These are phyloP conservation scores for Atkinsonella texensis DNA, from an alignment of 2,329 filamentous ascomycete genomes.

Conservation along the genomic window DNA sequence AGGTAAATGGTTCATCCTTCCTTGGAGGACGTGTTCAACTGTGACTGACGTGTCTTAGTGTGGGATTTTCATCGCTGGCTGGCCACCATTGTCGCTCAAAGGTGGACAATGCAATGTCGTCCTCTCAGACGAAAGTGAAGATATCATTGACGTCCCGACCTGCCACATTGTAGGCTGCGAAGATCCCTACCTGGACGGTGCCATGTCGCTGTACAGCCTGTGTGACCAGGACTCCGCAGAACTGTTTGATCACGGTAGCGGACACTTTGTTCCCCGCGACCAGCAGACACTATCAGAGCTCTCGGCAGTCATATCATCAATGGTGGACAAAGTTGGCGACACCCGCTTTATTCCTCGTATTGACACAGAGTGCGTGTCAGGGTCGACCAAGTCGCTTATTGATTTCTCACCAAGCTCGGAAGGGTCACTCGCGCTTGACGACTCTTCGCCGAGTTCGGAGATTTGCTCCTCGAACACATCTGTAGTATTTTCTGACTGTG, in stretches of 20 bases:
- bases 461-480: not conserved
- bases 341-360: not conserved
- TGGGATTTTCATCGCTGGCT: slow-evolving; percentile 38
- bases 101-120: slow-evolving; percentile 27
- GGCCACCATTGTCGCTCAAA: slow-evolving; percentile 36
- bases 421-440: not conserved
- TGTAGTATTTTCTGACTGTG: not conserved
- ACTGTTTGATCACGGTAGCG: slow-evolving; percentile 55
- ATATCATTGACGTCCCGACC: slow-evolving; percentile 38
- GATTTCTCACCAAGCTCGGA: not conserved
- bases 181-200: slow-evolving; percentile 50
- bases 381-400: not conserved
- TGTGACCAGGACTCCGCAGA: slow-evolving; percentile 47
- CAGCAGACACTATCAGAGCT: slow-evolving; percentile 35
- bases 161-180: slow-evolving; percentile 41
- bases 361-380: not conserved
- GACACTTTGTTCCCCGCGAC: slow-evolving; percentile 48
- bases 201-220: slow-evolving; percentile 48
- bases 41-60: slow-evolving; percentile 21
- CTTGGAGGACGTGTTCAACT: not conserved
- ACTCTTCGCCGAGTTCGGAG: not conserved
- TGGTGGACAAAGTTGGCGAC: not conserved
- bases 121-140: slow-evolving; percentile 35
- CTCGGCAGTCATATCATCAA: slow-evolving; percentile 7
- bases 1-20: slow-evolving; percentile 15